These are phyloP conservation scores for Salix viminalis DNA, from an alignment of 345 rosid genomes.

Conservation along the genomic window DNA sequence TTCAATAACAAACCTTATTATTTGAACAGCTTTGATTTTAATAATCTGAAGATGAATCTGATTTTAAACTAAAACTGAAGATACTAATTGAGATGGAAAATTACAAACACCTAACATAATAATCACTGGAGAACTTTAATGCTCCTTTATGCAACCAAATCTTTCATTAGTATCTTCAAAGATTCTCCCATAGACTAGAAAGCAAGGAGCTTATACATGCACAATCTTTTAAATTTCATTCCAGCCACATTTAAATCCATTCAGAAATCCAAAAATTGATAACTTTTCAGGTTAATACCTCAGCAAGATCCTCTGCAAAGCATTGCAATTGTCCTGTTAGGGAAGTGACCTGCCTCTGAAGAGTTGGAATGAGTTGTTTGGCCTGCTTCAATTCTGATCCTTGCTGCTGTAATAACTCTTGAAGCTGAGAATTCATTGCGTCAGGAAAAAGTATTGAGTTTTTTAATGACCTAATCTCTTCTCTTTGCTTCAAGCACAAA, in stretches of 20 bases:
- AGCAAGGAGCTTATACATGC: not conserved
- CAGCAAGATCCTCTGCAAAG: constrained; percentile 74
- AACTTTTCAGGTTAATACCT: constrained; percentile 36
- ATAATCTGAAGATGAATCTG: not conserved
- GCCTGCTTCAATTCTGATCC: constrained; percentile 77
- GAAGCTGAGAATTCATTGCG: constrained; percentile 49
- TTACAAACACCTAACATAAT: not conserved
- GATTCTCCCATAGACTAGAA: not conserved
- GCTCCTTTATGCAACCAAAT: not conserved
- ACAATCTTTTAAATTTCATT: not conserved
- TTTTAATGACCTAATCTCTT: constrained; percentile 76
- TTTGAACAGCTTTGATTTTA: not conserved
- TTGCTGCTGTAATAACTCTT: constrained; percentile 49
- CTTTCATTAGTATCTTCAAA: not conserved
- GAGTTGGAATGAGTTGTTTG: constrained; percentile 65
- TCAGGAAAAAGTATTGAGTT: constrained; percentile 77
- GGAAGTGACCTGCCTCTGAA: constrained; percentile 80
- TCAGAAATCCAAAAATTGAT: not conserved
- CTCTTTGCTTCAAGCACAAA: constrained; percentile 82
- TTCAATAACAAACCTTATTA: not conserved
- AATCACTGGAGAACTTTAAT: not conserved
- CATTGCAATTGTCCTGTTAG: constrained; percentile 81
- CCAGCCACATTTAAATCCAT: not conserved
- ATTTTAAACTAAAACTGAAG: not conserved
- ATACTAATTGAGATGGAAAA: not conserved